A percentile compares a stretch with the other conserved stretches of the same genome.
Conservation (phyloP, 2,329 filamentous ascomycete genomes). For the Fusarium torreyae region DNA sequence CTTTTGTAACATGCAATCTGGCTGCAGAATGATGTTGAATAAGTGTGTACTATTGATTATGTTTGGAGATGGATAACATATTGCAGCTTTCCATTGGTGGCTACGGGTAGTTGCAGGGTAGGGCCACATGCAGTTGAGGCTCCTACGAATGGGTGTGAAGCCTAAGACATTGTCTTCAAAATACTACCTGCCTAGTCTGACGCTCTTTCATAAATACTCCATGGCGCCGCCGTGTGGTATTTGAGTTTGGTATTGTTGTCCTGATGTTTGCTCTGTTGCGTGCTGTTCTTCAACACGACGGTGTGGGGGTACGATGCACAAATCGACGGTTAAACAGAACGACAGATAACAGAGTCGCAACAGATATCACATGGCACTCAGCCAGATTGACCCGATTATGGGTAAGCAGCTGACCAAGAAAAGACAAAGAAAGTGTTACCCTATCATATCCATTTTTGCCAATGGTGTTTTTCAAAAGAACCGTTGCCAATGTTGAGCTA, state of each 20-base stretch:
- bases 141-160: no score
- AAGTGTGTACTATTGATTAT: not conserved
- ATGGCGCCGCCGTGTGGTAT: slow-evolving; percentile 2
- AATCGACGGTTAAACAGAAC: not conserved
- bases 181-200: not conserved
- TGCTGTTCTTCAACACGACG: not conserved
- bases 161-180: no score
- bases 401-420: slow-evolving; percentile 38
- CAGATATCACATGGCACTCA: slow-evolving; percentile 12
- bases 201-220: not conserved
- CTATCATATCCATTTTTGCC: slow-evolving; percentile 23
- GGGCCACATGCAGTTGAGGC: not conserved
- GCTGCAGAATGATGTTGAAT: not conserved
- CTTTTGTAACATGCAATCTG: not conserved
- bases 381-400: not conserved
- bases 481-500: slow-evolving; percentile 22
- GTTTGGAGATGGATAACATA: not conserved
- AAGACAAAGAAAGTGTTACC: slow-evolving; percentile 1
- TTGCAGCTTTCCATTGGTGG: not conserved
- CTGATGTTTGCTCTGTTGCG: not conserved
- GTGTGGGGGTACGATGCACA: not conserved
- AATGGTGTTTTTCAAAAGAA: slow-evolving; percentile 25
- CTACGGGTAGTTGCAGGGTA: not conserved
- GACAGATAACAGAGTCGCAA: slow-evolving; percentile 14
- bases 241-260: slow-evolving; percentile 11